These are phyloP conservation scores for Termitomyces sp. DNA, from an alignment of 768 basidiomycete genomes.

Conservation along the genomic window DNA sequence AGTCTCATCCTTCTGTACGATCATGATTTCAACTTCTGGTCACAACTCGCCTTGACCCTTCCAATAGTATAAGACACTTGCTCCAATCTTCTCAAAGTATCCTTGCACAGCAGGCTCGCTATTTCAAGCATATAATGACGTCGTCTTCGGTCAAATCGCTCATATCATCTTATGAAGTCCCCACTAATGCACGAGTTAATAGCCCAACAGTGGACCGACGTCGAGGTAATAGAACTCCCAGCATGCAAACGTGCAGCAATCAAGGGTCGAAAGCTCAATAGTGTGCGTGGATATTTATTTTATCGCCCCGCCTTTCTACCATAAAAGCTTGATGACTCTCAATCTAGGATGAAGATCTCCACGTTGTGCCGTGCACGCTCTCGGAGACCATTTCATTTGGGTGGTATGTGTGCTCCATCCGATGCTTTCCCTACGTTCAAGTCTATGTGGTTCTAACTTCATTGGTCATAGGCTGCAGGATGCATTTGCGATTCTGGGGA, in stretches of 20 bases:
- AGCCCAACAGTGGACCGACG: slow-evolving; percentile 72
- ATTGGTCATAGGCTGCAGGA: slow-evolving; percentile 41
- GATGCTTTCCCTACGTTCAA: too few relatives aligned
- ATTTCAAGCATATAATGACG: slow-evolving; percentile 75
- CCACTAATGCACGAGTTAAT: background rate
- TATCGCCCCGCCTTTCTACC: slow-evolving; percentile 1
- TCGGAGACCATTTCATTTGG: slow-evolving; percentile 59
- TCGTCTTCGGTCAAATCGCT: slow-evolving; percentile 44
- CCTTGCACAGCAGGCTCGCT: slow-evolving; percentile 53
- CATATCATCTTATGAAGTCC: background rate
- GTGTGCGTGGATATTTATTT: slow-evolving; percentile 27
- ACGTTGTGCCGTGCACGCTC: slow-evolving; percentile 64
- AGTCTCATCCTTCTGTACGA: slow-evolving; percentile 20
- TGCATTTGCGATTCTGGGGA: slow-evolving; percentile 47
- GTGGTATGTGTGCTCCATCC: slow-evolving; percentile 36
- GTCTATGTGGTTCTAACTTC: background rate
- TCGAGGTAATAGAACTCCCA: slow-evolving; percentile 57
- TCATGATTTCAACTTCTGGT: background rate
- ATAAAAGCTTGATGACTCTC: background rate
- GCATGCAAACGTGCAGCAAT: slow-evolving; percentile 51
- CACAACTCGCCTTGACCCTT: background rate
- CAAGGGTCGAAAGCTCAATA: slow-evolving; percentile 48
- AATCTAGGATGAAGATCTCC: slow-evolving; percentile 34
- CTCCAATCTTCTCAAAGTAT: slow-evolving; percentile 49
- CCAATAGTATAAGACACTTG: slow-evolving; percentile 39